Conservation (phyloP, 2,329 filamentous ascomycete genomes). For the Fusarium palustre region DNA sequence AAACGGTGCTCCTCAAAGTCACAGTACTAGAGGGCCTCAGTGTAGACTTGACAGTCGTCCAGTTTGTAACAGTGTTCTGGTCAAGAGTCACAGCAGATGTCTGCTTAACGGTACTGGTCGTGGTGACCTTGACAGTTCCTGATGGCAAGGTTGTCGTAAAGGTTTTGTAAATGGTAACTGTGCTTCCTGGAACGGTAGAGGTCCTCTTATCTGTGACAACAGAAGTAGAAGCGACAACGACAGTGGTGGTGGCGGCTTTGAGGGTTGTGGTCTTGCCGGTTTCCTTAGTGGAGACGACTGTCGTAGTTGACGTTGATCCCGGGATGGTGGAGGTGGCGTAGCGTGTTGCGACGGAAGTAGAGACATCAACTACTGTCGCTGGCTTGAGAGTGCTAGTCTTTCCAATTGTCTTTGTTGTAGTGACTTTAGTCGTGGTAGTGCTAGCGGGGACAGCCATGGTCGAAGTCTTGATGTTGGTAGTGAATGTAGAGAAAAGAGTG, state of each 20-base stretch:
- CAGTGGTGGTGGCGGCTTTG: constrained; percentile 34
- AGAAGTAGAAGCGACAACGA: constrained; percentile 25
- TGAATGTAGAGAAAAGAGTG: constrained; percentile 28
- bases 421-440: constrained; percentile 25
- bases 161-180: constrained; percentile 33
- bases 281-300: constrained; percentile 29
- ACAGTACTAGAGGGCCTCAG: constrained; percentile 38
- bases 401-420: constrained; percentile 27
- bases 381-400: constrained; percentile 32
- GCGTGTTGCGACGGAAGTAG: constrained; percentile 25
- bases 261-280: constrained; percentile 41
- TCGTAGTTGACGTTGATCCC: constrained; percentile 33
- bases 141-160: constrained; percentile 12
- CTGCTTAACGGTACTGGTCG: constrained; percentile 28
- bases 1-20: constrained; percentile 29
- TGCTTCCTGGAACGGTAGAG: constrained; percentile 33
- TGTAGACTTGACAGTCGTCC: constrained; percentile 44
- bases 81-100: constrained; percentile 16
- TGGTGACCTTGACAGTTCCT: constrained; percentile 30
- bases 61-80: constrained; percentile 23
- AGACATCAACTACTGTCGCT: constrained; percentile 15
- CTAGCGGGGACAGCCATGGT: constrained; percentile 28
- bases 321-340: constrained; percentile 25
- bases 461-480: constrained; percentile 32
- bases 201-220: constrained; percentile 36